Evolutionary conservation across 1,139 yeast genomes (phyloP).

Genomic region (Yamadazyma diospyri): DNA sequence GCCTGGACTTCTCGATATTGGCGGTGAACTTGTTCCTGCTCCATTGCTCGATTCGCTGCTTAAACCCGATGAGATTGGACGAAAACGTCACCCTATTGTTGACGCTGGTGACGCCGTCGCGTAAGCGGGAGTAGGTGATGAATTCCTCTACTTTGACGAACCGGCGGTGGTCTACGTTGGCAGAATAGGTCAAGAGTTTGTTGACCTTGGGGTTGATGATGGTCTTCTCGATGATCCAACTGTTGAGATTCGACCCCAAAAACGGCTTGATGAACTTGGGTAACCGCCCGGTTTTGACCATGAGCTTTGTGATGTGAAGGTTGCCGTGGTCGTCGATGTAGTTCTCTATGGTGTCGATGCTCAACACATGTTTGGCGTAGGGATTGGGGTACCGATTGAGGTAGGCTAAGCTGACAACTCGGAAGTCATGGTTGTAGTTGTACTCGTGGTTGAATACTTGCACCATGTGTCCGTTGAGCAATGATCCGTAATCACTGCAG

Average conservation of each 20-base stretch:
- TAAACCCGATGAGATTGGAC: conserved; percentile 68
- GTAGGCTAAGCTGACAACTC: conserved; percentile 73
- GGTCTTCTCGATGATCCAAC: conserved; percentile 83
- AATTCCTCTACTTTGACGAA: conserved; percentile 79
- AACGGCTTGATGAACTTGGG: conserved; percentile 81
- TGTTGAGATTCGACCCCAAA: conserved; percentile 65
- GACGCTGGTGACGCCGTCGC: conserved; percentile 34
- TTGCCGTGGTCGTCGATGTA: conserved; percentile 60
- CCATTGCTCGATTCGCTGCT: conserved; percentile 79
- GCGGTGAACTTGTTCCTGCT: conserved; percentile 66
- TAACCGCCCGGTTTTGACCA: conserved; percentile 75
- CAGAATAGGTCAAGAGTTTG: conserved; percentile 66
- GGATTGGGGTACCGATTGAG: conserved; percentile 91
- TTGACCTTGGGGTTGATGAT: conserved; percentile 62
- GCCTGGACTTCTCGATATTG: conserved; percentile 62
- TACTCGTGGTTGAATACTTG: conserved; percentile 58
- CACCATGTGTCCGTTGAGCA: conserved; percentile 50
- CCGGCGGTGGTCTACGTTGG: conserved; percentile 82
- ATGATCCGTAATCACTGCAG: background rate
- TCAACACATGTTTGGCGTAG: conserved; percentile 80
- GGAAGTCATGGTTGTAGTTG: conserved; percentile 60
- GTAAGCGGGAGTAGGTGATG: conserved; percentile 40
- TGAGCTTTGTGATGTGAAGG: conserved; percentile 68
- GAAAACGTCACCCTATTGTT: conserved; percentile 63
- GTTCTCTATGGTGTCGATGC: conserved; percentile 72